Base-by-base conservation (phyloP, 1,139 yeast species). In the Geotrichum macrosporum region DNA sequence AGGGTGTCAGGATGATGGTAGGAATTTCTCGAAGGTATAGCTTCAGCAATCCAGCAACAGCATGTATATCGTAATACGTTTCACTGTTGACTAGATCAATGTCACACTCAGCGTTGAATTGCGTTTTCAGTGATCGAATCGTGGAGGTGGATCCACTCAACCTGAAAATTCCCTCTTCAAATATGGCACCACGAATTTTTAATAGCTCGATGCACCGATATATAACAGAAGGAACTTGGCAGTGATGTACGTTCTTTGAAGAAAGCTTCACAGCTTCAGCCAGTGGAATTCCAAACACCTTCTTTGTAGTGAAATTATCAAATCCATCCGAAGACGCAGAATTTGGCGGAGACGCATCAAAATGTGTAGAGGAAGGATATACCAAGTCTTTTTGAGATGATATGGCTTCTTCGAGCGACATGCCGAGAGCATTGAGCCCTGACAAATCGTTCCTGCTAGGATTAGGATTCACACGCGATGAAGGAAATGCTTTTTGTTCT, bases 101-200 rank as follows among this genome's bases (percentile, higher is more conserved):
- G 62, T 89, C 97, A 53, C 75, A 76, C 13, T 76, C 72, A 21
- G 50, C 52, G 36, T 70, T 66, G 53, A 88, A 92, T 41, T 71
- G 72, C 35, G 81, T 86, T 58, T 84, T 86, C 40, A 92, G 72
- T 34, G 74, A 76, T 50, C 85, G 76, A 21, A 92, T 86, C 41
- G 82, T 74, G 0, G 89, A 76, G 46, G 92, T 85, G 29, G 95
- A 84, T 2, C 98, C 98, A 64, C 94, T 86, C 48, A 89, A 70
- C 53, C 98, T 73, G 68, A 92, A 92, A 1, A 92, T 77, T 3
- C 98, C 98, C 61, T 89, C 96, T 63, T 87, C 95, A 53, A 77
- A 77, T 16, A 84, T 71, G 0, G 95, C 96, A 9, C 84, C 80
- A 19, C 81, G 76, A 41, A 72, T 74, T 46, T 76, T 74, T 42